A percentile compares a stretch with the other conserved stretches of the same genome.
These are phyloP conservation scores for Mycena kentingensis DNA, from an alignment of 768 basidiomycete genomes.

Conservation along the genomic window DNA sequence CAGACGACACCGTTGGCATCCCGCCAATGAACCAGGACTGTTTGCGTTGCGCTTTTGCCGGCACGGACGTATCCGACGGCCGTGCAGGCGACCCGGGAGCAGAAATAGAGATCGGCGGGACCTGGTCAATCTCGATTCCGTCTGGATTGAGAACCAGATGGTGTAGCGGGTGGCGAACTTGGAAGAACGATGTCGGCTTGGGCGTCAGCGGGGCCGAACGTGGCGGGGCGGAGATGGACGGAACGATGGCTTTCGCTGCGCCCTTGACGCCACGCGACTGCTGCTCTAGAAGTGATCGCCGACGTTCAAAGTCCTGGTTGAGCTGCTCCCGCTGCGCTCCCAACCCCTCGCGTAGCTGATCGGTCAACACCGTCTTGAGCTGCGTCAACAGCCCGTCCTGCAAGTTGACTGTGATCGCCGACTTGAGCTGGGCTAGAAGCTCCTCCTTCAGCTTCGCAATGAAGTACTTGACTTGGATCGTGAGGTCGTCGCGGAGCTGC, in stretches of 20 bases:
- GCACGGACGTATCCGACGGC: conserved; percentile 18
- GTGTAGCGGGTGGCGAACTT: conserved; percentile 20
- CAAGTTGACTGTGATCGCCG: conserved; percentile 22
- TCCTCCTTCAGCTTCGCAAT: conserved; percentile 24
- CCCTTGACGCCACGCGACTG: conserved; percentile 12
- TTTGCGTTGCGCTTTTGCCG: conserved; percentile 23
- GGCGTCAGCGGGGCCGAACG: conserved; percentile 15
- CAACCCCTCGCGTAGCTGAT: conserved; percentile 20
- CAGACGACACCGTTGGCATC: conserved; percentile 8
- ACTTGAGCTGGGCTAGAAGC: conserved; percentile 19
- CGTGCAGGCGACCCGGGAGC: conserved; percentile 4
- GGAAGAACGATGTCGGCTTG: conserved; percentile 15
- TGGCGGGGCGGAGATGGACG: conserved; percentile 10
- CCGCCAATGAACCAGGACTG: conserved; percentile 21
- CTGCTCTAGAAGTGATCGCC: conserved; percentile 21
- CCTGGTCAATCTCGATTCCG: conserved; percentile 11
- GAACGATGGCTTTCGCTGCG: conserved; percentile 12
- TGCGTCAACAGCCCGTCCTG: conserved; percentile 23
- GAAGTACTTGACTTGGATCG: conserved; percentile 22
- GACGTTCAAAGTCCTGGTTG: conserved; percentile 23
- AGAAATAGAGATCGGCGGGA: conserved; percentile 3
- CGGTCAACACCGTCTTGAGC: conserved; percentile 22
- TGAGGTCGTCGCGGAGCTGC: conserved; percentile 21
- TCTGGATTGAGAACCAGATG: conserved; percentile 17
- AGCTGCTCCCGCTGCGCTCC: conserved; percentile 23